Evolutionary conservation across 176 grass and related monocot genomes (phyloP), one percentile per base, ranked within the genome.

Genomic region (Ensete ventricosum): DNA sequence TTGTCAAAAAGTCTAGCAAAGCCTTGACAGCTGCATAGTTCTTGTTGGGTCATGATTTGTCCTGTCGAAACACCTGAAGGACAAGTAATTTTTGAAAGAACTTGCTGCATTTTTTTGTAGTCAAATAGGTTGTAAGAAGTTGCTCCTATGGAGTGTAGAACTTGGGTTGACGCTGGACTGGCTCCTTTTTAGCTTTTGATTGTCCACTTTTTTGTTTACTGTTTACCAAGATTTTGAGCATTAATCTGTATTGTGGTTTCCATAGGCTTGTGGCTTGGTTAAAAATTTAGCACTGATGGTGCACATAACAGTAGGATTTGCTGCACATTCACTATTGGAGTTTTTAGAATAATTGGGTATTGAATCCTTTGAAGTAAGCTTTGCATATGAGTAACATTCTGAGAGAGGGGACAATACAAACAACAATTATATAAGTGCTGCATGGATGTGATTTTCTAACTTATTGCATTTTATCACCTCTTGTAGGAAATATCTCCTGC

Each of bases 1-100:
- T 67, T 68, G 68, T 82, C 81, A 99, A 90, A 90, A 16, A 99
- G 94, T 77, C 66, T 99, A 82, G 95, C 90, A 70, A 99, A 91
- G 76, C 95, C 90, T 72, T 91, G 95, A 23, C 95, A 99, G 74
- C 83, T 99, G 82, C 95, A 94, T 78, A 94, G 94, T 86, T 99
- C 90, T 73, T 90, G 91, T 53, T 99, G 95, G 95, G 95, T 90
- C 73, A 99, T 99, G 95, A 94, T 99, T 90, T 99, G 95, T 87
- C 95, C 95, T 80, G 88, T 90, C 82, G 95, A 99, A 99, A 99
- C 95, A 82, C 90, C 95, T 22, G 95, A 99, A 86, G 90, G 88
- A 60, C 95, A 99, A 82, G 95, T 94, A 82, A 81, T 26, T 77
- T 72, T 3, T 50, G 8, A 26, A 25, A 14, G 19, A 57, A 25